Percentiles rank a stretch among this genome's conserved stretches.
phyloP scores from a whole-genome alignment of 2,329 filamentous ascomycete genomes.

The Colletotrichum gloeosporioides region DNA sequence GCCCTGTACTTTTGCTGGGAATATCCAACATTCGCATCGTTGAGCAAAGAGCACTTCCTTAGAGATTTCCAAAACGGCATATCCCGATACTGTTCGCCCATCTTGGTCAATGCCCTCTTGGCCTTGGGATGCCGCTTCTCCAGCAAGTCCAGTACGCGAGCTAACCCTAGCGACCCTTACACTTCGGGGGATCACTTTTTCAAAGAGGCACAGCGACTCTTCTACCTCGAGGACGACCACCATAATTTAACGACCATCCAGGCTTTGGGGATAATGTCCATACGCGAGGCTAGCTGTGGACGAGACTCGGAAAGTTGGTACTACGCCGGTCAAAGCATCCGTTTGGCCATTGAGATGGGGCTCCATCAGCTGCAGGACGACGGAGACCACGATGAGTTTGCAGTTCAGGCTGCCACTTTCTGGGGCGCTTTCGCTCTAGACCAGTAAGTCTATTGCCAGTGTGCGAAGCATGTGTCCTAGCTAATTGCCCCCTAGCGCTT shows the following conservation, averaged over 20 bases:
- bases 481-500: constrained; percentile 50
- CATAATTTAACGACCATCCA: constrained; percentile 74
- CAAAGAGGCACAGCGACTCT: constrained; percentile 67
- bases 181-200: constrained; percentile 79
- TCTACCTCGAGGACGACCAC: constrained; percentile 62
- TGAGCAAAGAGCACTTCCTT: constrained; percentile 75
- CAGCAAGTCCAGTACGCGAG: constrained; percentile 66
- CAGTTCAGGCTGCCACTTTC: constrained; percentile 64
- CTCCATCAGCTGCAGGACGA: constrained; percentile 61
- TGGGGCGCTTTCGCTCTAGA: constrained; percentile 69
- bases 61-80: constrained; percentile 67
- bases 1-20: constrained; percentile 77
- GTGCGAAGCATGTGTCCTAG: background rate
- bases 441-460: constrained; percentile 52
- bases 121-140: constrained; percentile 74
- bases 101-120: constrained; percentile 69
- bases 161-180: constrained; percentile 64
- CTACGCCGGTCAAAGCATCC: constrained; percentile 74
- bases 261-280: constrained; percentile 77
- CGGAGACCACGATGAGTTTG: constrained; percentile 59
- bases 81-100: constrained; percentile 69
- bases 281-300: constrained; percentile 75
- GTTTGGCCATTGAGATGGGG: constrained; percentile 75
- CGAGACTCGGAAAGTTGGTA: constrained; percentile 77
- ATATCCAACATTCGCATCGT: constrained; percentile 75